Evolutionary conservation across 129 eudicot genomes (phyloP).

Genomic region (Heracleum sosnowskyi): DNA sequence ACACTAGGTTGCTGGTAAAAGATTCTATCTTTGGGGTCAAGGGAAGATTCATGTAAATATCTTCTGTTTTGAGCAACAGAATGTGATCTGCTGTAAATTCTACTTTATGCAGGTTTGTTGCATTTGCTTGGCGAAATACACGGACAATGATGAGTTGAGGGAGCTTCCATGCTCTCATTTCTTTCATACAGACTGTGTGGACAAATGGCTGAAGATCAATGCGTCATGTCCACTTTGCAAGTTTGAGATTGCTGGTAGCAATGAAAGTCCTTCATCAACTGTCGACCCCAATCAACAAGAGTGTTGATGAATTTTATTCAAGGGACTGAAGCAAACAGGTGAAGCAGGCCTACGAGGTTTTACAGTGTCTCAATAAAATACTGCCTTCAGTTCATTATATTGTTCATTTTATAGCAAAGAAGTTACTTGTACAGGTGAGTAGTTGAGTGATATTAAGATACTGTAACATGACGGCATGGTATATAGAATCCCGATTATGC

Average conservation of each 20-base stretch:
- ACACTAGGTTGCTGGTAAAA: neutral
- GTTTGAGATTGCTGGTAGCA: constrained; percentile 37
- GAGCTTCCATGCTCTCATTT: constrained; percentile 74
- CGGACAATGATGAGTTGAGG: constrained; percentile 53
- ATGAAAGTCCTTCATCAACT: constrained; percentile 23
- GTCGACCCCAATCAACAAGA: constrained; percentile 33
- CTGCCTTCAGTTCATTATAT: neutral
- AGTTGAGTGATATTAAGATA: constrained; percentile 6
- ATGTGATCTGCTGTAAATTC: neutral
- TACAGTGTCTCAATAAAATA: neutral
- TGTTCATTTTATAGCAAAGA: neutral
- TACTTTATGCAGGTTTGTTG: constrained; percentile 58
- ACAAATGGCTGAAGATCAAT: constrained; percentile 70
- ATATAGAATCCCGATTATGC: constrained; percentile 3
- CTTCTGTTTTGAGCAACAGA: neutral
- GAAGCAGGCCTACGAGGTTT: neutral
- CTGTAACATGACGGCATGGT: neutral
- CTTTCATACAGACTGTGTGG: constrained; percentile 69
- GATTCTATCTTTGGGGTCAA: neutral
- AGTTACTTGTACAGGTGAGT: constrained; percentile 9
- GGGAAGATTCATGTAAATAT: neutral
- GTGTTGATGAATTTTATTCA: neutral
- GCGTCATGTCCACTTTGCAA: constrained; percentile 74
- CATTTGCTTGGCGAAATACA: constrained; percentile 60
- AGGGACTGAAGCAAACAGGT: constrained; percentile 4